Conservation (phyloP, 2,329 filamentous ascomycete genomes). For the Beauveria australis region DNA sequence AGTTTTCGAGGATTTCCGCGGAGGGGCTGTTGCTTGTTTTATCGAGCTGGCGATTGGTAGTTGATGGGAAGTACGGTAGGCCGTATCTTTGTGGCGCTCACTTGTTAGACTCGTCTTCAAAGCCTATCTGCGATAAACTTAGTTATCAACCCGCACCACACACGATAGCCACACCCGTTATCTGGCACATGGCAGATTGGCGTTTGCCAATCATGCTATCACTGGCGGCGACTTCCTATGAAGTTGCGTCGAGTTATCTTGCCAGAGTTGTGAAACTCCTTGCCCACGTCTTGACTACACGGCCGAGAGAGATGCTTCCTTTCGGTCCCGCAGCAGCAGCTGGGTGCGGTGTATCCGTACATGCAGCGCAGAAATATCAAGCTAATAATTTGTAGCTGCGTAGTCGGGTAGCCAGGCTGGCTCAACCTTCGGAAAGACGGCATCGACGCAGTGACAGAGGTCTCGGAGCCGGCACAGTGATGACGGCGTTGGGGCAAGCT, state of each 20-base stretch:
- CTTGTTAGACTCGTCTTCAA: neutral
- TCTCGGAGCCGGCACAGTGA: neutral
- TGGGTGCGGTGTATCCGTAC: neutral
- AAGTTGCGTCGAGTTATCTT: neutral
- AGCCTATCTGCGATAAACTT: slow-evolving; percentile 5
- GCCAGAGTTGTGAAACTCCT: neutral
- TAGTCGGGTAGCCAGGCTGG: neutral
- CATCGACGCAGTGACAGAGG: neutral
- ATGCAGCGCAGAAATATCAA: neutral
- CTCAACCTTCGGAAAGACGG: neutral
- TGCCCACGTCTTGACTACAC: neutral
- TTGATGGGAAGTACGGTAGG: neutral
- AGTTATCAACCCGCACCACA: neutral
- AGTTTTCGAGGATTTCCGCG: slow-evolving; percentile 1
- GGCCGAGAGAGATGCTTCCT: neutral
- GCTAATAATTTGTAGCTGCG: neutral
- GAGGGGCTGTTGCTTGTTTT: neutral
- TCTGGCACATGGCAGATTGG: neutral
- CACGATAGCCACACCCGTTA: neutral
- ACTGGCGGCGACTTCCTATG: neutral
- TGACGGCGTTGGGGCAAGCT: neutral
- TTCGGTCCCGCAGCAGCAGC: neutral
- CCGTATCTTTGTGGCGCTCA: slow-evolving; percentile 5
- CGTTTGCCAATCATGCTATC: neutral
- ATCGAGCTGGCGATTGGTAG: neutral